Conservation (phyloP, 2,329 filamentous ascomycete genomes). For the Botrytis aclada region DNA sequence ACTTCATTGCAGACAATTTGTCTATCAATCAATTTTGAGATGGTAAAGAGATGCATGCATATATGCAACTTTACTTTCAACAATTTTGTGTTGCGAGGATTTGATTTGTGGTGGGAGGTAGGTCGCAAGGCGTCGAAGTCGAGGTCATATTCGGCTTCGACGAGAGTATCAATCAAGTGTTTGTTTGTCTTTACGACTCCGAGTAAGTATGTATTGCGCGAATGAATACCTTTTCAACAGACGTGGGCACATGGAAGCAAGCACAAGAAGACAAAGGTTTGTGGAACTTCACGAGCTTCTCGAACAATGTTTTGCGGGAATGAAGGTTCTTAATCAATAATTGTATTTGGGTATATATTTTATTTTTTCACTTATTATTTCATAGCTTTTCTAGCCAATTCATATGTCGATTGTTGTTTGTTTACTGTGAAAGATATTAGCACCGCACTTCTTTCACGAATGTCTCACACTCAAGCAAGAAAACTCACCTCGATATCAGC, state of each 20-base stretch:
- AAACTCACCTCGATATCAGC: constrained; percentile 29
- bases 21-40: background rate
- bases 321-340: no score
- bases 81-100: background rate
- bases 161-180: background rate
- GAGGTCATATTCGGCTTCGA: background rate
- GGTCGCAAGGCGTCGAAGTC: background rate
- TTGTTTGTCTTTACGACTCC: background rate
- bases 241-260: background rate
- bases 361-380: background rate
- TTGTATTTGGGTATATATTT: background rate
- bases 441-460: no score
- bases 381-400: background rate
- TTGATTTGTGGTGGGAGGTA: background rate
- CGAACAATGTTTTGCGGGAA: no score
- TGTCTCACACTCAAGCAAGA: background rate
- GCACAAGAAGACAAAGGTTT: background rate
- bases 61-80: background rate
- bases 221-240: background rate
- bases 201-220: background rate
- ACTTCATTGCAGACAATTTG: background rate
- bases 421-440: background rate
- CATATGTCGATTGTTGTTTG: background rate
- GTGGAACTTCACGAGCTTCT: background rate
- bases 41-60: background rate